phyloP scores from a whole-genome alignment of 805 yeast genomes.

The Wickerhamiella brachini region DNA sequence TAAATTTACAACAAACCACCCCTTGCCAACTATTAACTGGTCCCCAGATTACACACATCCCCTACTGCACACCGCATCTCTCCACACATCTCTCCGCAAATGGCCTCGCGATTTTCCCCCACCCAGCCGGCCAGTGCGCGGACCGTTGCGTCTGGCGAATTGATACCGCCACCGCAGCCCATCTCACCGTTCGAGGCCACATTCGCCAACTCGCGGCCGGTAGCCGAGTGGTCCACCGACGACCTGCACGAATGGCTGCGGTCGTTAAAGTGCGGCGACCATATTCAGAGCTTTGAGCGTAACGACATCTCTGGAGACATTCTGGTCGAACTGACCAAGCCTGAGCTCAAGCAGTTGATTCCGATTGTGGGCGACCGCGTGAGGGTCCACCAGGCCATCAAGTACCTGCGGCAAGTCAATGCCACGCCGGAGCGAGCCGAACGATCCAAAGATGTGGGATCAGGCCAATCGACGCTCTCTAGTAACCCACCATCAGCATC shows the following conservation, averaged over 20 bases:
- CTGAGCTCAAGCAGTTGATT: slow-evolving; percentile 58
- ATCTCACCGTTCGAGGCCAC: slow-evolving; percentile 18
- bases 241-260: slow-evolving; percentile 24
- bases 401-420: slow-evolving; percentile 22
- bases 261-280: slow-evolving; percentile 20
- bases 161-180: slow-evolving; percentile 20
- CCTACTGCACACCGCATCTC: too few relatives aligned
- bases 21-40: too few relatives aligned
- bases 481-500: background rate
- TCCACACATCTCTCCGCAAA: background rate
- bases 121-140: background rate
- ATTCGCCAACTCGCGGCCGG: slow-evolving; percentile 8
- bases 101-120: background rate
- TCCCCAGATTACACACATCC: background rate
- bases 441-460: background rate
- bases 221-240: slow-evolving; percentile 18
- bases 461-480: background rate
- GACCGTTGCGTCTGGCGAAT: slow-evolving; percentile 1
- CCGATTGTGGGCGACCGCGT: slow-evolving; percentile 74
- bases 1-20: too few relatives aligned
- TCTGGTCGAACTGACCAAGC: slow-evolving; percentile 45
- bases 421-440: slow-evolving; percentile 1
- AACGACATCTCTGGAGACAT: slow-evolving; percentile 46
- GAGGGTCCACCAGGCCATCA: slow-evolving; percentile 46
- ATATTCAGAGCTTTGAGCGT: slow-evolving; percentile 22